These are phyloP conservation scores for Dactylella cylindrospora DNA, from an alignment of 2,329 filamentous ascomycete genomes.

Conservation along the genomic window DNA sequence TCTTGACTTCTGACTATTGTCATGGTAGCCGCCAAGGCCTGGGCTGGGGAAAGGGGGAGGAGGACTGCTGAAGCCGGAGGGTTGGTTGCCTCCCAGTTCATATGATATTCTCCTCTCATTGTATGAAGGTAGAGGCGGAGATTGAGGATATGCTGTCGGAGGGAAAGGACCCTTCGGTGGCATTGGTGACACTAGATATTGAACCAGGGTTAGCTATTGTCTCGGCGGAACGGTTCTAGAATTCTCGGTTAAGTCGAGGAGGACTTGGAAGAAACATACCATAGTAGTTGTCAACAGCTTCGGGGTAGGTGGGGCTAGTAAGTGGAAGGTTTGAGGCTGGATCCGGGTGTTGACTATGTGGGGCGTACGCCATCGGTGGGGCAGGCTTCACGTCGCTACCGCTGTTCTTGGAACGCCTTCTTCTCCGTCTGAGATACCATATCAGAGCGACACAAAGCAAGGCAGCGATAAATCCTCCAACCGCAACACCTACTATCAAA, in stretches of 20 bases:
- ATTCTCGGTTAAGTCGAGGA: neutral
- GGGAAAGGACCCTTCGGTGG: constrained; percentile 30
- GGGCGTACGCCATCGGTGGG: constrained; percentile 27
- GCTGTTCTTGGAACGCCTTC: neutral
- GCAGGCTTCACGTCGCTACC: neutral
- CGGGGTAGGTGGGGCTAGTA: constrained; percentile 29
- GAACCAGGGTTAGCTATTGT: constrained; percentile 9
- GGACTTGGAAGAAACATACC: constrained; percentile 10
- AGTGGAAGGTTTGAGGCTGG: constrained; percentile 13
- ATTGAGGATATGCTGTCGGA: constrained; percentile 30
- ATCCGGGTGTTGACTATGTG: constrained; percentile 19
- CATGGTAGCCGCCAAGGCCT: neutral
- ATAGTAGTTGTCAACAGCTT: constrained; percentile 34
- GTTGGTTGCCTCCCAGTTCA: constrained; percentile 28
- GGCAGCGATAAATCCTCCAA: constrained; percentile 23
- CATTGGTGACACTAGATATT: constrained; percentile 5
- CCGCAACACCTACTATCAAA: constrained; percentile 31
- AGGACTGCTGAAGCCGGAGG: constrained; percentile 21
- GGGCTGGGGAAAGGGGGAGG: constrained; percentile 20
- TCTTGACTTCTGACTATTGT: neutral
- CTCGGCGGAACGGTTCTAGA: too few relatives aligned
- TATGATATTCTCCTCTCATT: constrained; percentile 22
- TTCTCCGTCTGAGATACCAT: constrained; percentile 12
- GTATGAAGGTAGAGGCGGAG: constrained; percentile 33
- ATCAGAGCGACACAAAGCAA: constrained; percentile 20